Conservation (phyloP, 1,284 basidiomycete genomes). For the Exobasidium rhododendri region DNA sequence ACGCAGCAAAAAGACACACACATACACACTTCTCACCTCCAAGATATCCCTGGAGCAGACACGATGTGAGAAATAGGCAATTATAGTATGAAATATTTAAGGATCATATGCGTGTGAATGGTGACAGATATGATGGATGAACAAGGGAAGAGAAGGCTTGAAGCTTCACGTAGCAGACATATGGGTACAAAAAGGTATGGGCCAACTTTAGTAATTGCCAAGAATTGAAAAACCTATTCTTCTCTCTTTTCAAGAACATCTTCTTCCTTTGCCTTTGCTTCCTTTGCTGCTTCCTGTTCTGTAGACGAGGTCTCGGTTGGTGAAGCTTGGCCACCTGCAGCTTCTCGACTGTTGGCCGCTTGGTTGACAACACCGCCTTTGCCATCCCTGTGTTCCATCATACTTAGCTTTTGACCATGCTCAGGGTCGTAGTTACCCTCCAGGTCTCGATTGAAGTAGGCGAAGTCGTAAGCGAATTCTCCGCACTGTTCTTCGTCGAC, state of each 20-base stretch:
- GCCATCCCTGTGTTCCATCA: slow-evolving; percentile 4
- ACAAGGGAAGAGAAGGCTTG: too few relatives aligned
- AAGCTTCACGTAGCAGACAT: too few relatives aligned
- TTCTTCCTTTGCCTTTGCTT: neutral
- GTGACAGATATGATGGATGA: too few relatives aligned
- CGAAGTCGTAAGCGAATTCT: slow-evolving; percentile 56
- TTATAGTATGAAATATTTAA: too few relatives aligned
- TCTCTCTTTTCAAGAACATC: neutral
- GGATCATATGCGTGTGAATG: too few relatives aligned
- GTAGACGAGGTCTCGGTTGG: neutral
- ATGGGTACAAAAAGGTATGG: too few relatives aligned
- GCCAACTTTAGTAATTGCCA: too few relatives aligned
- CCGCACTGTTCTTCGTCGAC: slow-evolving; percentile 71
- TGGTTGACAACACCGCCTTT: neutral
- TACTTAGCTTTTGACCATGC: slow-evolving; percentile 7
- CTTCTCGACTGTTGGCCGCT: neutral
- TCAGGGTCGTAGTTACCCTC: slow-evolving; percentile 39
- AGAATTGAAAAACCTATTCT: too few relatives aligned
- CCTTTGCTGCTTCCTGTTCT: neutral
- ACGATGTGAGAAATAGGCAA: too few relatives aligned
- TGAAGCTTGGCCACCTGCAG: neutral
- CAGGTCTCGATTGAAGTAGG: slow-evolving; percentile 41
- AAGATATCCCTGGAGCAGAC: too few relatives aligned
- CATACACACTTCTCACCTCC: too few relatives aligned
- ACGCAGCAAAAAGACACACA: too few relatives aligned